phyloP scores from a whole-genome alignment of 495 filamentous ascomycete species.

The Beverwykella pulmonaria region DNA sequence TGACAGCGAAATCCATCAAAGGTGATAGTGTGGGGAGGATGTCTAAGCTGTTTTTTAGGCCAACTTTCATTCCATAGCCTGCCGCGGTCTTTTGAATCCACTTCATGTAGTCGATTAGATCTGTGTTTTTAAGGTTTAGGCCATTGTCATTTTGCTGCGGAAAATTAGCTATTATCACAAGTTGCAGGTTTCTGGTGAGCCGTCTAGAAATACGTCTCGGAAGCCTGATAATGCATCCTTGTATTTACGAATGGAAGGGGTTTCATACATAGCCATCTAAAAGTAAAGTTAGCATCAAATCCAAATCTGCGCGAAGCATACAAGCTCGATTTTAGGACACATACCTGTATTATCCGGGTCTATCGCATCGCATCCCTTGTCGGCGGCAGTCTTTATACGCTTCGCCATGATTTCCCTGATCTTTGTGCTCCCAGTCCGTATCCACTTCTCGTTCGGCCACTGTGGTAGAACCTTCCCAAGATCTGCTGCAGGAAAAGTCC shows the following conservation, averaged over 20 bases:
- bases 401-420: slow-evolving; percentile 64
- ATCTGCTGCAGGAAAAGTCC: slow-evolving; percentile 55
- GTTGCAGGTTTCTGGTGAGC: slow-evolving; percentile 8
- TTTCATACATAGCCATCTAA: slow-evolving; percentile 60
- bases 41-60: slow-evolving; percentile 66
- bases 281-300: slow-evolving; percentile 2
- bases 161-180: slow-evolving; percentile 5
- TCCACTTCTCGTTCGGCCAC: slow-evolving; percentile 74
- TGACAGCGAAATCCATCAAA: slow-evolving; percentile 67
- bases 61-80: slow-evolving; percentile 54
- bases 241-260: background rate
- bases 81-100: slow-evolving; percentile 60
- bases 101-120: slow-evolving; percentile 60
- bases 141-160: slow-evolving; percentile 53
- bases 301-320: background rate
- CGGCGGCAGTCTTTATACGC: slow-evolving; percentile 58
- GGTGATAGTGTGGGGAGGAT: slow-evolving; percentile 59
- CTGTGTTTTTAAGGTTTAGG: slow-evolving; percentile 54
- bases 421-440: slow-evolving; percentile 49
- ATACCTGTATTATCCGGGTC: slow-evolving; percentile 66
- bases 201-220: background rate
- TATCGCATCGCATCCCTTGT: slow-evolving; percentile 70
- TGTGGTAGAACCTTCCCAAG: slow-evolving; percentile 57
- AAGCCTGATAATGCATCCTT: no score
- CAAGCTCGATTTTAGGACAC: background rate